Evolutionary conservation across 2,329 filamentous ascomycete genomes (phyloP).

Genomic region (Penicillium sp.): DNA sequence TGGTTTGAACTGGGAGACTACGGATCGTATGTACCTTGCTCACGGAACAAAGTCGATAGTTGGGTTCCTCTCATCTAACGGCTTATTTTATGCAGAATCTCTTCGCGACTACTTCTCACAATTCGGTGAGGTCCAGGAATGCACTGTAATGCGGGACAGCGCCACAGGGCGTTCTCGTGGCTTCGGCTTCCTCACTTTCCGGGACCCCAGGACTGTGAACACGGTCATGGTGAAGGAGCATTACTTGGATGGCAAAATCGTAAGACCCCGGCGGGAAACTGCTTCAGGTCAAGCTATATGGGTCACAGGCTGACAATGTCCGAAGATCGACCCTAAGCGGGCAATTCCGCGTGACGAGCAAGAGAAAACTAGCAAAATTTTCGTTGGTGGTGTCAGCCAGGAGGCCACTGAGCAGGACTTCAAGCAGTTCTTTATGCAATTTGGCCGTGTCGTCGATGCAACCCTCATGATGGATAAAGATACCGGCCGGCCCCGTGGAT

Average conservation of each 20-base stretch:
- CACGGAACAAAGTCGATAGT: slow-evolving; percentile 2
- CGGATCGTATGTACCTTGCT: slow-evolving; percentile 70
- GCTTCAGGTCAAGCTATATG: slow-evolving; percentile 7
- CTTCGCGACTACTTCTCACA: slow-evolving; percentile 96
- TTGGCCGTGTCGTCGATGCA: slow-evolving; percentile 92
- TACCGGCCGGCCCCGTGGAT: slow-evolving; percentile 91
- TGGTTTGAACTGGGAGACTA: slow-evolving; percentile 98
- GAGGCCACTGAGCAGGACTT: slow-evolving; percentile 96
- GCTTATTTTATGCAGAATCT: slow-evolving; percentile 64
- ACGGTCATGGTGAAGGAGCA: slow-evolving; percentile 99
- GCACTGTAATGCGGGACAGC: slow-evolving; percentile 98
- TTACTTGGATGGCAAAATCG: slow-evolving; percentile 96
- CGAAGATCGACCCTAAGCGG: slow-evolving; percentile 87
- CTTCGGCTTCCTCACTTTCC: slow-evolving; percentile 97
- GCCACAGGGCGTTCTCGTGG: slow-evolving; percentile 89
- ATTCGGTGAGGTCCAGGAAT: slow-evolving; percentile 95
- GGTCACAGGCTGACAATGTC: not conserved
- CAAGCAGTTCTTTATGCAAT: slow-evolving; percentile 93
- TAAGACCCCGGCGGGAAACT: no score
- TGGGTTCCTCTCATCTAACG: slow-evolving; percentile 31
- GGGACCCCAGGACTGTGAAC: slow-evolving; percentile 95
- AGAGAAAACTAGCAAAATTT: slow-evolving; percentile 97
- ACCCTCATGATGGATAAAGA: slow-evolving; percentile 99
- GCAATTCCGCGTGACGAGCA: slow-evolving; percentile 97
- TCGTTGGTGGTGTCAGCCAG: slow-evolving; percentile 95